A percentile compares a stretch with the other conserved stretches of the same genome.
phyloP scores from a whole-genome alignment of 495 filamentous ascomycete genomes.

The Podospora pseudoanserina region DNA sequence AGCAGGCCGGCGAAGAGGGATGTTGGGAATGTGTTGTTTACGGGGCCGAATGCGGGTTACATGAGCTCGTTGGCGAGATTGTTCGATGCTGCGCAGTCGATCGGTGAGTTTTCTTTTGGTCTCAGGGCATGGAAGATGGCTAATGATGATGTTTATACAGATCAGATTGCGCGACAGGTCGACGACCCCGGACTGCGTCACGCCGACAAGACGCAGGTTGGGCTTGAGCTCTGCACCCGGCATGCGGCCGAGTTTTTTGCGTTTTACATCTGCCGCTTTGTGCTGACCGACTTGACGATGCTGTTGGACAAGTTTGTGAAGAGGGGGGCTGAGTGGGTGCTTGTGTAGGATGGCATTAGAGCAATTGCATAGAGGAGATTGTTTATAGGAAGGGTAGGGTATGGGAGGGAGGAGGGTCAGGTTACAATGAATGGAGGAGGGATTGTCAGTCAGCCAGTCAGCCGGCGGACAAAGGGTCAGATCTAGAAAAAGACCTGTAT shows the following conservation, averaged over 20 bases:
- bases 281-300: slow-evolving; percentile 74
- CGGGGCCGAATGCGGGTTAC: slow-evolving; percentile 82
- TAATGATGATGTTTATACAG: slow-evolving; percentile 44
- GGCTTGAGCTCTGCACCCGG: slow-evolving; percentile 84
- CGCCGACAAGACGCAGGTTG: slow-evolving; percentile 77
- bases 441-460: not conserved
- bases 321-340: slow-evolving; percentile 91
- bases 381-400: not conserved
- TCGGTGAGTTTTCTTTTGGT: slow-evolving; percentile 62
- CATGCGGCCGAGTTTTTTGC: slow-evolving; percentile 98
- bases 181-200: slow-evolving; percentile 89
- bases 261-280: slow-evolving; percentile 94
- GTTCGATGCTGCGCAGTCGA: slow-evolving; percentile 88
- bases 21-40: slow-evolving; percentile 62
- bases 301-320: slow-evolving; percentile 97
- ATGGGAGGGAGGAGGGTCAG: not conserved
- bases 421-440: not conserved
- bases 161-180: slow-evolving; percentile 93
- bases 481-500: not conserved
- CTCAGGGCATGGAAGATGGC: not conserved
- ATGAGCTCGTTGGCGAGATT: slow-evolving; percentile 87
- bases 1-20: slow-evolving; percentile 63
- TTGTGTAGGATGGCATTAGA: slow-evolving; percentile 32
- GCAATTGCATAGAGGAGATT: not conserved
- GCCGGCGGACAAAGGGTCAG: not conserved